Percentiles rank a stretch among this genome's conserved stretches.
These are phyloP conservation scores for Scorias spongiosa DNA, from an alignment of 2,329 filamentous ascomycete genomes.

Conservation along the genomic window DNA sequence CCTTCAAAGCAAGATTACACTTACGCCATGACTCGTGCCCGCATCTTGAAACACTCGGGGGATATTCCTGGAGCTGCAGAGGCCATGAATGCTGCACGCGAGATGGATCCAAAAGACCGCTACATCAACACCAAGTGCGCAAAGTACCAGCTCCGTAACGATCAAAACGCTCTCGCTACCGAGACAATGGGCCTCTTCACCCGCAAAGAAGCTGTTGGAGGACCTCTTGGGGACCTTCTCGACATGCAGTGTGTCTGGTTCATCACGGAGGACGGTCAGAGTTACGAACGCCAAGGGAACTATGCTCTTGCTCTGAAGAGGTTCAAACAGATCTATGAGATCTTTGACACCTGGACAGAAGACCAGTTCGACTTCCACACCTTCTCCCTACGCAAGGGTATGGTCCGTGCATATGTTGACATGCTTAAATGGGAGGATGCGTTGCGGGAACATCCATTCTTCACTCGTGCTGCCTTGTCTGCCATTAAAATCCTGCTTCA, in stretches of 20 bases:
- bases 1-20: slow-evolving; percentile 77
- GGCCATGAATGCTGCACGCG: slow-evolving; percentile 74
- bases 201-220: slow-evolving; percentile 72
- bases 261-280: slow-evolving; percentile 85
- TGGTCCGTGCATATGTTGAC: slow-evolving; percentile 85
- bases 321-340: slow-evolving; percentile 73
- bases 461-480: slow-evolving; percentile 64
- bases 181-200: slow-evolving; percentile 91
- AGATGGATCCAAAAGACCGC: slow-evolving; percentile 75
- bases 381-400: slow-evolving; percentile 92
- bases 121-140: slow-evolving; percentile 98
- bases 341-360: slow-evolving; percentile 96
- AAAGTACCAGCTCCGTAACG: slow-evolving; percentile 88
- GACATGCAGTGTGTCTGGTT: slow-evolving; percentile 99
- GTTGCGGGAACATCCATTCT: slow-evolving; percentile 85
- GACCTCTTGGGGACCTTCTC: slow-evolving; percentile 75
- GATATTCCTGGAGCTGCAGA: slow-evolving; percentile 66
- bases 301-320: slow-evolving; percentile 79
- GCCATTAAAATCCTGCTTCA: slow-evolving; percentile 69
- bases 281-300: slow-evolving; percentile 69
- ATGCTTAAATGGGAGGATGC: slow-evolving; percentile 95
- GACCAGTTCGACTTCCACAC: slow-evolving; percentile 98
- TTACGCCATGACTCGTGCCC: slow-evolving; percentile 86
- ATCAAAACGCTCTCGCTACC: slow-evolving; percentile 74
- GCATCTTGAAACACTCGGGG: slow-evolving; percentile 84